Conservation (phyloP, 345 rosid species). For the Linum trigynum region DNA sequence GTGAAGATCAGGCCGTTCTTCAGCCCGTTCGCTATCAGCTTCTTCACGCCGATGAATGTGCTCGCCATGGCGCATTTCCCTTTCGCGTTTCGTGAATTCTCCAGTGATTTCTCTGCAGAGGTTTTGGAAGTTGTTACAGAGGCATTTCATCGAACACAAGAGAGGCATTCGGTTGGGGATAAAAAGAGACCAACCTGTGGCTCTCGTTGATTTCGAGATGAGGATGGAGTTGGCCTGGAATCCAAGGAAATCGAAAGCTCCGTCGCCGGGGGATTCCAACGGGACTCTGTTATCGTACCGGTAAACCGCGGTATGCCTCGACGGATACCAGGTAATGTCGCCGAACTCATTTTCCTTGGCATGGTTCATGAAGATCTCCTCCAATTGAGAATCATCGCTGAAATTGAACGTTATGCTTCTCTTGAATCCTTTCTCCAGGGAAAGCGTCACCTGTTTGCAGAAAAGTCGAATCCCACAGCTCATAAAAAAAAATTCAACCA, state of each 20-base stretch:
- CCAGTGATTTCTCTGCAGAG: slow-evolving; percentile 50
- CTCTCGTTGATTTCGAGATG: slow-evolving; percentile 47
- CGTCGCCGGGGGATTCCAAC: slow-evolving; percentile 37
- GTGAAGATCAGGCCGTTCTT: slow-evolving; percentile 57
- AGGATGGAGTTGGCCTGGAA: slow-evolving; percentile 56
- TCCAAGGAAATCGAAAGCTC: slow-evolving; percentile 60
- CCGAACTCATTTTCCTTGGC: slow-evolving; percentile 62
- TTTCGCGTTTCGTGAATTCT: slow-evolving; percentile 30
- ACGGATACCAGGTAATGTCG: slow-evolving; percentile 86
- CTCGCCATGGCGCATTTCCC: slow-evolving; percentile 54
- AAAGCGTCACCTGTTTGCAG: slow-evolving; percentile 46
- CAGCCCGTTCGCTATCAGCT: slow-evolving; percentile 55
- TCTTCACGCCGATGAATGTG: slow-evolving; percentile 46
- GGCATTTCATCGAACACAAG: neutral
- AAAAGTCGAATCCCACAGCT: too few relatives aligned
- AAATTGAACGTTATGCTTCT: slow-evolving; percentile 65
- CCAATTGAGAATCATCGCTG: slow-evolving; percentile 49
- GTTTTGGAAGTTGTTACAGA: neutral
- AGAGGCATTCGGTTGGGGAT: neutral
- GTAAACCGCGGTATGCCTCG: slow-evolving; percentile 57
- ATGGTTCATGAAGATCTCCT: slow-evolving; percentile 47
- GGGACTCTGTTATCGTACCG: slow-evolving; percentile 63
- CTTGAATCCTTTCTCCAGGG: slow-evolving; percentile 58
- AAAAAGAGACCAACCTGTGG: slow-evolving; percentile 35
- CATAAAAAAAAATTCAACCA: too few relatives aligned